Percentiles rank a stretch among this genome's conserved stretches.
Evolutionary conservation across 345 rosid species (phyloP).

Genomic region (Firmiana major): DNA sequence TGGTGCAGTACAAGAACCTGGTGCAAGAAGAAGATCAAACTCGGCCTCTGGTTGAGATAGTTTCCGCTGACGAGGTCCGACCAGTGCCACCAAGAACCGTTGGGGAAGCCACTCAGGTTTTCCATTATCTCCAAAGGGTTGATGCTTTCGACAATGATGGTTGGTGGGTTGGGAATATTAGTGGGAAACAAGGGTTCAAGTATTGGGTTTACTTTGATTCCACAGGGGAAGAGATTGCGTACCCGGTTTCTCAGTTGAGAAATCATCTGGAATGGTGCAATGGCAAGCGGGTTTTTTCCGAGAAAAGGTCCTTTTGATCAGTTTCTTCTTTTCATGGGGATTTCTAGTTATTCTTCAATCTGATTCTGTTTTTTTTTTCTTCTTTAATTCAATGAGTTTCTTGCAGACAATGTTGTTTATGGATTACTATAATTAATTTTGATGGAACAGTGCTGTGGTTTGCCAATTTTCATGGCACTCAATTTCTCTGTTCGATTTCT

Average conservation of each 20-base stretch:
- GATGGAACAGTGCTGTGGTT: neutral
- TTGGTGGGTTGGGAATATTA: conserved; percentile 7
- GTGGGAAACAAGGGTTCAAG: neutral
- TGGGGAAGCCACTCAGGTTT: neutral
- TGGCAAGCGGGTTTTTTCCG: neutral
- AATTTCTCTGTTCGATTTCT: neutral
- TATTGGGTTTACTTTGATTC: conserved; percentile 5
- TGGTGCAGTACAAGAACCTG: conserved; percentile 2
- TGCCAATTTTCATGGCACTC: neutral
- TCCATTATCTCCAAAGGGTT: neutral
- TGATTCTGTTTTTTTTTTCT: neutral
- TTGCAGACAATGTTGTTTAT: neutral
- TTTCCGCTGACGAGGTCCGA: conserved; percentile 1
- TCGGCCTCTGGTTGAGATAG: neutral
- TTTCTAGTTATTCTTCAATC: neutral
- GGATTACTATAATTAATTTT: neutral
- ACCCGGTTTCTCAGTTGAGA: neutral
- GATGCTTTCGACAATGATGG: conserved; percentile 12
- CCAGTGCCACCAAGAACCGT: neutral
- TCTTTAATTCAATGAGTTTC: neutral
- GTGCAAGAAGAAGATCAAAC: conserved; percentile 1
- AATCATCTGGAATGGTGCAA: neutral
- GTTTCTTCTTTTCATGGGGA: neutral
- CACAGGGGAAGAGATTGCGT: neutral
- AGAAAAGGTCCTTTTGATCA: neutral